phyloP scores from a whole-genome alignment of 2,329 filamentous ascomycete genomes.

The Cladosporium austrohemisphaericum region DNA sequence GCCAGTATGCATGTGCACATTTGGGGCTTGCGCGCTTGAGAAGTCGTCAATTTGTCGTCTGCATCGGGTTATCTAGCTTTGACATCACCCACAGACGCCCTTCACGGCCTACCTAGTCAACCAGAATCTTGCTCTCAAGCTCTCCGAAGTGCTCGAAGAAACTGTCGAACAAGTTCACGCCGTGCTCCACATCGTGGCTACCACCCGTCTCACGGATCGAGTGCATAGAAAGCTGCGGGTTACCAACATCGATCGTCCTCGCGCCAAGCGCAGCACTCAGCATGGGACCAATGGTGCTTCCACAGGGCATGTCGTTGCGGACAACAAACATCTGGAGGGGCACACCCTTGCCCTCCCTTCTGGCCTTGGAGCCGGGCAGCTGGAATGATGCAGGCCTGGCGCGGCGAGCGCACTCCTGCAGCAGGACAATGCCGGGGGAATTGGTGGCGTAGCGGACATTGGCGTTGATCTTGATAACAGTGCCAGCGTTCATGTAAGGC shows the following conservation, averaged over 20 bases:
- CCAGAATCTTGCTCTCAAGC: conserved; percentile 75
- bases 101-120: conserved; percentile 56
- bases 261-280: conserved; percentile 80
- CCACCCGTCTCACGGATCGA: conserved; percentile 92
- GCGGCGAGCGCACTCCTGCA: conserved; percentile 76
- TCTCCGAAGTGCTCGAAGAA: conserved; percentile 85
- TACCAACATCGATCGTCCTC: conserved; percentile 86
- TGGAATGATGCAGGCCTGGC: conserved; percentile 44
- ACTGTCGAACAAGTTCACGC: conserved; percentile 77
- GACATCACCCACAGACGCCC: neutral
- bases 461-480: conserved; percentile 96
- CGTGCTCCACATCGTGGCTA: conserved; percentile 79
- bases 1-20: no score
- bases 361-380: conserved; percentile 33
- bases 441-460: conserved; percentile 97
- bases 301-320: conserved; percentile 89
- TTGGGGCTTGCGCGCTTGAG: no score
- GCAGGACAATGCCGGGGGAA: conserved; percentile 85
- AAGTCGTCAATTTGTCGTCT: neutral
- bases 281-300: conserved; percentile 97
- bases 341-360: conserved; percentile 59
- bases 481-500: conserved; percentile 93
- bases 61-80: neutral
- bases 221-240: conserved; percentile 94
- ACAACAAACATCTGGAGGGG: conserved; percentile 95